Evolutionary conservation across 2,329 filamentous ascomycete species (phyloP).

Genomic region (Aureobasidium subglaciale): DNA sequence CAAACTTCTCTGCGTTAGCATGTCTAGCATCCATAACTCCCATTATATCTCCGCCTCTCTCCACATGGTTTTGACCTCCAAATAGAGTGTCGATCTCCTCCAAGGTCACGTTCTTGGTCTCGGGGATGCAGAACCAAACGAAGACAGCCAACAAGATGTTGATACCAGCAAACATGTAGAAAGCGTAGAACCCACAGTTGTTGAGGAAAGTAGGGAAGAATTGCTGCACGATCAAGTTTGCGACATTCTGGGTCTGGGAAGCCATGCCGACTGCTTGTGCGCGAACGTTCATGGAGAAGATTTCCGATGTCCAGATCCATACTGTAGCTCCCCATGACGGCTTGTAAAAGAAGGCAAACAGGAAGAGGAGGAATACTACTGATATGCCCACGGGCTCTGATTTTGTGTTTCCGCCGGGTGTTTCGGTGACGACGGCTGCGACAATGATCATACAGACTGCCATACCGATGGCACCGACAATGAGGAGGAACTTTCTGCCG

Average conservation of each 20-base stretch:
- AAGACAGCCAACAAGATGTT: constrained; percentile 35
- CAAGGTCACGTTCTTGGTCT: constrained; percentile 41
- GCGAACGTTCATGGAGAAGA: constrained; percentile 66
- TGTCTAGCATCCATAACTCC: constrained; percentile 30
- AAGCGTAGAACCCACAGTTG: constrained; percentile 50
- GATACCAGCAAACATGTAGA: constrained; percentile 49
- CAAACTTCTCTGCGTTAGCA: constrained; percentile 17
- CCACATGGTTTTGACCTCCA: constrained; percentile 50
- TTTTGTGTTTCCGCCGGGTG: constrained; percentile 48
- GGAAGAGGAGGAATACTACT: constrained; percentile 61
- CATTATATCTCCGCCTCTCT: constrained; percentile 46
- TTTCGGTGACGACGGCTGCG: constrained; percentile 49
- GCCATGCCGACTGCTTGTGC: constrained; percentile 65
- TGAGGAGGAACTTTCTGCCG: constrained; percentile 62
- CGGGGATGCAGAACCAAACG: constrained; percentile 37
- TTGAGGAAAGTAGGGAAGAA: constrained; percentile 63
- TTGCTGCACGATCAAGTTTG: constrained; percentile 61
- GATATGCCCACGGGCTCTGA: constrained; percentile 54
- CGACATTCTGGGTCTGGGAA: constrained; percentile 50
- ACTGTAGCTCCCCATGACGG: constrained; percentile 63
- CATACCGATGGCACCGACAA: constrained; percentile 63
- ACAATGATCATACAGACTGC: constrained; percentile 64
- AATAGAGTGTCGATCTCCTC: constrained; percentile 53
- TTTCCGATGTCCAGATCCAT: constrained; percentile 64
- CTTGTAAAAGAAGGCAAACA: constrained; percentile 43